Conservation (phyloP, 768 basidiomycete genomes). For the Boletus subcaerulescens region DNA sequence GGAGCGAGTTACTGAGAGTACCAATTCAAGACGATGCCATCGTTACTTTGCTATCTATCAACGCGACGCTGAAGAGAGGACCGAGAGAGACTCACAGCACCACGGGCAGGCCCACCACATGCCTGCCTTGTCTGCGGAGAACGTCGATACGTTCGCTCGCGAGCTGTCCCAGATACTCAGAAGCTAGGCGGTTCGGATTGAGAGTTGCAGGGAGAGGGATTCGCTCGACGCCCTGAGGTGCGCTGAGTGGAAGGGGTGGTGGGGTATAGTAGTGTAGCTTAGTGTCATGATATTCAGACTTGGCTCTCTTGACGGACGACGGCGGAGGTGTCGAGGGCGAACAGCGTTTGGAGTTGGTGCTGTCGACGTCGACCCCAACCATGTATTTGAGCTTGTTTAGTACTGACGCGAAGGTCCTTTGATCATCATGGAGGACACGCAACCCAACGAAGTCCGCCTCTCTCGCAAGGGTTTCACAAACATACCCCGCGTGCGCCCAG, state of each 20-base stretch:
- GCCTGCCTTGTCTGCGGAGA: conserved; percentile 22
- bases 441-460: conserved; percentile 39
- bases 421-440: conserved; percentile 35
- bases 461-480: conserved; percentile 30
- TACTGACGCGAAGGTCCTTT: too few relatives aligned
- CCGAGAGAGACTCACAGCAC: conserved; percentile 21
- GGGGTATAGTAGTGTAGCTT: conserved; percentile 1
- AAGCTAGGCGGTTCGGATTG: conserved; percentile 9
- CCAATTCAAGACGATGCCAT: conserved; percentile 32
- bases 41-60: conserved; percentile 20
- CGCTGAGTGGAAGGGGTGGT: conserved; percentile 17
- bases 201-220: conserved; percentile 17
- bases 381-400: too few relatives aligned
- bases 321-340: conserved; percentile 2
- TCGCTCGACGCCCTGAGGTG: conserved; percentile 28
- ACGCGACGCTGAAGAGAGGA: not conserved
- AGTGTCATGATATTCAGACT: conserved; percentile 12
- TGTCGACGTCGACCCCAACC: not conserved
- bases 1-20: conserved; percentile 3
- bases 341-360: conserved; percentile 11
- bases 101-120: conserved; percentile 23
- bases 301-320: conserved; percentile 18
- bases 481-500: conserved; percentile 28
- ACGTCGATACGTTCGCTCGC: conserved; percentile 13
- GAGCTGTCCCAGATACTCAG: conserved; percentile 13